Base-by-base conservation (phyloP, 768 basidiomycete species). In the Trametes cingulata region DNA sequence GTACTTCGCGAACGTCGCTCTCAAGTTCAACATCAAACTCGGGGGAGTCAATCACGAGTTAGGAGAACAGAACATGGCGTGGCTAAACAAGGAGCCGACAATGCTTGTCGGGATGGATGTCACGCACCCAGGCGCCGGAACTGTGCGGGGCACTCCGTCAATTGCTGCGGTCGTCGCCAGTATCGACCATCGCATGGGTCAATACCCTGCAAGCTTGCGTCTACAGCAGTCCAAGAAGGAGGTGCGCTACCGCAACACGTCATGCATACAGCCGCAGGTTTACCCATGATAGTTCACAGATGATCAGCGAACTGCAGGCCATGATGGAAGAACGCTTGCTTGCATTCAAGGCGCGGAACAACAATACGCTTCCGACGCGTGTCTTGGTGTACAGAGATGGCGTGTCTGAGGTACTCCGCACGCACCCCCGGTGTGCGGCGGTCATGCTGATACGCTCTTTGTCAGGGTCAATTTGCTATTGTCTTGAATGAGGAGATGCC, bases 91-190 rank as follows among this genome's bases (percentile, higher is more conserved):
- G 20, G 67, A 70, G 45, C 73, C 78, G 37, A 84, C 82, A 17
- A 83, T 84, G 80, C 58, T 84, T 41, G 80, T 84, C 4, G 82
- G 82, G 17, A 81, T 82, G 76, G 83, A 83, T 67, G 88, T 90
- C 22, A 92, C 89, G 1, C 91, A 93, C 72, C 90, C 91, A 20
- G 88, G 91, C 19, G 85, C 84, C 5, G 86, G 87, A 1, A 90
- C 87, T 58, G 79, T 84, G 62, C 67, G 69, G 27, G 80, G 83
- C 14, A 83, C 83, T 17, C 79, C 82, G 10, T 82, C 81, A 15
- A 73, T 84, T 48, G 83, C 82, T 1, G 83, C 82, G 0, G 78
- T 85, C 15, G 82, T 85, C 3, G 82, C 79, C 12, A 83, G 78
- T 48, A 20, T 74, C 12, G 82, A 84, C 61, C 64, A 50, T 40